phyloP scores from a whole-genome alignment of 208 protist genomes.

The Lotmaria passim region DNA sequence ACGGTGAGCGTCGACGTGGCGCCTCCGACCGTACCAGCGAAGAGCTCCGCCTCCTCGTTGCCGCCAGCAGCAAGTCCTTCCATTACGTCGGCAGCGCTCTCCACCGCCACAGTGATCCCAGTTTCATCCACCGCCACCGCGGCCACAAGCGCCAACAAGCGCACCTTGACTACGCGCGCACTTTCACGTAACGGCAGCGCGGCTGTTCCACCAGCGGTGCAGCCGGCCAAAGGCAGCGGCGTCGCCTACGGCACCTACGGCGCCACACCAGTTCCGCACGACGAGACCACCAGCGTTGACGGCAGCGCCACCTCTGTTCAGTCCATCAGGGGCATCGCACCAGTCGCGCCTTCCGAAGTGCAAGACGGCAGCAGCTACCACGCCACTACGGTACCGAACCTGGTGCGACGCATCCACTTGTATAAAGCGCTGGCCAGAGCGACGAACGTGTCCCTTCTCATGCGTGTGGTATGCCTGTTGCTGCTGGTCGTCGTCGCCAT shows the following conservation, averaged over 20 bases:
- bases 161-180: background rate
- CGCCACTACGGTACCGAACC: background rate
- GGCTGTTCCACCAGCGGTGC: background rate
- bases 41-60: background rate
- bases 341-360: background rate
- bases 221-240: background rate
- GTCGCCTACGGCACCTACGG: background rate
- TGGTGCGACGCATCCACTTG: slow-evolving; percentile 6
- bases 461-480: slow-evolving; percentile 1
- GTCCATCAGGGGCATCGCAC: background rate
- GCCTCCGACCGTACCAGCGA: background rate
- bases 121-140: background rate
- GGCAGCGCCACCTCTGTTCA: background rate
- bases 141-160: background rate
- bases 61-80: background rate
- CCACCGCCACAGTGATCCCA: background rate
- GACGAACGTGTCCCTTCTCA: background rate
- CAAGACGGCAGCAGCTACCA: background rate
- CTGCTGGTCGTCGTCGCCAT: slow-evolving; percentile 1
- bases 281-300: background rate
- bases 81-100: background rate
- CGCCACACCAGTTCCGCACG: background rate
- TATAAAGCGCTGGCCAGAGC: background rate
- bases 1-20: background rate
- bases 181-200: background rate